Conservation (phyloP, 1,139 yeast species). For the Barnettozyma hawaiiensis region DNA sequence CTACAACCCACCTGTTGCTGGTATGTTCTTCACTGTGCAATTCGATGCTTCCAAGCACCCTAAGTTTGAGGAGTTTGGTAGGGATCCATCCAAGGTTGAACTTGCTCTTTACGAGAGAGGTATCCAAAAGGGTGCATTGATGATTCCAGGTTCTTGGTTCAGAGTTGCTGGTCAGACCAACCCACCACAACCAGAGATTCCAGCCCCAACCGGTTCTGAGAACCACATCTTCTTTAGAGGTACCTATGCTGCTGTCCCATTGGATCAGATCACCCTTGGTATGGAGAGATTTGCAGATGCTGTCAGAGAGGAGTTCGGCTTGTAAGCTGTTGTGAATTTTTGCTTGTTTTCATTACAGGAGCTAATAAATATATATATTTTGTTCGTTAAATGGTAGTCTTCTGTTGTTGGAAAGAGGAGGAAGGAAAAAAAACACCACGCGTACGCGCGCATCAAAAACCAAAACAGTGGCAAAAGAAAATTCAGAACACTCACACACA, state of each 20-base stretch:
- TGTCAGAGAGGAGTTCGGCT: conserved; percentile 37
- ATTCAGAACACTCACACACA: no score
- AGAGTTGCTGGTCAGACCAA: conserved; percentile 35
- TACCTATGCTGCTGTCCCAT: conserved; percentile 71
- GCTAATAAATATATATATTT: no score
- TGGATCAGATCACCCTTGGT: conserved; percentile 48
- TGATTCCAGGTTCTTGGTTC: conserved; percentile 94
- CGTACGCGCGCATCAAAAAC: no score
- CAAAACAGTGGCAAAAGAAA: neutral
- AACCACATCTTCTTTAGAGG: conserved; percentile 74
- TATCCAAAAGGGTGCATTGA: conserved; percentile 58
- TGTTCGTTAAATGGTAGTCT: no score
- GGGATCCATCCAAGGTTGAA: conserved; percentile 61
- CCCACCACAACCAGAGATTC: conserved; percentile 41
- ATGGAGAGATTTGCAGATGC: conserved; percentile 53
- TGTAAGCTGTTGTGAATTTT: conserved; percentile 1
- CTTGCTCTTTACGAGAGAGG: conserved; percentile 57
- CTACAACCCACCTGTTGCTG: conserved; percentile 76
- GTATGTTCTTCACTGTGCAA: conserved; percentile 84
- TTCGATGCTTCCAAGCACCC: conserved; percentile 81
- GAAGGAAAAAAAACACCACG: neutral
- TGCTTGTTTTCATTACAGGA: no score
- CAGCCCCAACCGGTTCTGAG: conserved; percentile 31
- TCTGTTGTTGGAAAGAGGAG: neutral
- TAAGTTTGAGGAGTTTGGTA: conserved; percentile 45